phyloP scores from a whole-genome alignment of 257 asterid species.

The Jaltomata sinuosa region DNA sequence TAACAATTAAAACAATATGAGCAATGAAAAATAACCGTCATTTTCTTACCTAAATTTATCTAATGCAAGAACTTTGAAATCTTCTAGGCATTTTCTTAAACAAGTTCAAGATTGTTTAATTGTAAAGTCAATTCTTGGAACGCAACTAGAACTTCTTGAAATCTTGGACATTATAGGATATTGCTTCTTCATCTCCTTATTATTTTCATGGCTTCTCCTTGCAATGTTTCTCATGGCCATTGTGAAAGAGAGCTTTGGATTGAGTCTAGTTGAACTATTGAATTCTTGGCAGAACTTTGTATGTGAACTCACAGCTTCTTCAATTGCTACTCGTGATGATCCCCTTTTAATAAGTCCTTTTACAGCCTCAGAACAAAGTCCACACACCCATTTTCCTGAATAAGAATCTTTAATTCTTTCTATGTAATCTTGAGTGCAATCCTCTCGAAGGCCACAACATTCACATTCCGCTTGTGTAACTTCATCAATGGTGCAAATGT shows the following conservation, averaged over 20 bases:
- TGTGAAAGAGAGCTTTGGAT: constrained; percentile 74
- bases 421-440: constrained; percentile 69
- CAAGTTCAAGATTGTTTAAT: neutral
- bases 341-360: constrained; percentile 55
- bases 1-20: neutral
- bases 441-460: constrained; percentile 87
- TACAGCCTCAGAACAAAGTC: constrained; percentile 85
- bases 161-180: constrained; percentile 23
- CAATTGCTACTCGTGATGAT: constrained; percentile 37
- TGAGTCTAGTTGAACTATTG: constrained; percentile 61
- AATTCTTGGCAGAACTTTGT: constrained; percentile 61
- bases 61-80: neutral
- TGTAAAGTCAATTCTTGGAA: constrained; percentile 21
- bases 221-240: constrained; percentile 69
- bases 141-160: constrained; percentile 73
- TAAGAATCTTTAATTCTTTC: constrained; percentile 33
- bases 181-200: constrained; percentile 14
- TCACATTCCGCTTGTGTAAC: constrained; percentile 78
- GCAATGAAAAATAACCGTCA: neutral
- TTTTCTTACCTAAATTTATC: neutral
- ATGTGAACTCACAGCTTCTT: constrained; percentile 57
- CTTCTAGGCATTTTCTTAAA: neutral
- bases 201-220: constrained; percentile 59
- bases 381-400: constrained; percentile 65
- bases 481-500: constrained; percentile 47